A percentile compares a stretch with the other conserved stretches of the same genome.
Conservation (phyloP, 495 filamentous ascomycete genomes). For the Neurospora sp. region DNA sequence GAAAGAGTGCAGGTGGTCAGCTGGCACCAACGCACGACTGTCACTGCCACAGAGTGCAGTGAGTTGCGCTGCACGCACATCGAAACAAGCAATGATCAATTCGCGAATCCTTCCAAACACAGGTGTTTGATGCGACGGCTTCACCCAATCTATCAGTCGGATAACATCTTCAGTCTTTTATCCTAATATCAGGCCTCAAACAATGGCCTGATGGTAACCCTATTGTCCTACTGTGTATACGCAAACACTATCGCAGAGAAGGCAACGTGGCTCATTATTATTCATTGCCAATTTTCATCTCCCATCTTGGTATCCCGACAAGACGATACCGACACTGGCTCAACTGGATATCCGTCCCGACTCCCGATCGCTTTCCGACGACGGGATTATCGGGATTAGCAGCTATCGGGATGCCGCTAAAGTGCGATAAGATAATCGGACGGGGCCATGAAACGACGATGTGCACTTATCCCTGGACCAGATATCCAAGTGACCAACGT, state of each 20-base stretch:
- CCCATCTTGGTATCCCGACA: neutral
- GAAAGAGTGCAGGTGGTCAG: too few relatives aligned
- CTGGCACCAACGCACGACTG: neutral
- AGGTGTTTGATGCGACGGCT: too few relatives aligned
- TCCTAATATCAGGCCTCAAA: neutral
- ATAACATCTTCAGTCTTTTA: neutral
- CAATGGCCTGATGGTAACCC: neutral
- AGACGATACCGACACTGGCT: neutral
- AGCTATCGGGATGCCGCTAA: neutral
- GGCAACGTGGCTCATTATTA: neutral
- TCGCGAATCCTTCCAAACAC: neutral
- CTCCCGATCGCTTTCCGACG: neutral
- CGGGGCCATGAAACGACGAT: neutral
- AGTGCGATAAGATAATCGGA: neutral
- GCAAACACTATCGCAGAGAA: neutral
- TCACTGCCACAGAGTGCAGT: neutral
- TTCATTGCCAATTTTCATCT: neutral
- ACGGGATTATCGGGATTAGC: neutral
- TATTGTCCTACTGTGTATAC: neutral
- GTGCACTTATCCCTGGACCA: neutral
- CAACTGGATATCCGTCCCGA: neutral
- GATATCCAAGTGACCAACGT: neutral
- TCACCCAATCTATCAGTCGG: too few relatives aligned
- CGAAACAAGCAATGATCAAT: neutral
- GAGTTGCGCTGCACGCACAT: neutral